Conservation (phyloP, 2,329 filamentous ascomycete species). For the Stachybotrys chlorohalonatus region DNA sequence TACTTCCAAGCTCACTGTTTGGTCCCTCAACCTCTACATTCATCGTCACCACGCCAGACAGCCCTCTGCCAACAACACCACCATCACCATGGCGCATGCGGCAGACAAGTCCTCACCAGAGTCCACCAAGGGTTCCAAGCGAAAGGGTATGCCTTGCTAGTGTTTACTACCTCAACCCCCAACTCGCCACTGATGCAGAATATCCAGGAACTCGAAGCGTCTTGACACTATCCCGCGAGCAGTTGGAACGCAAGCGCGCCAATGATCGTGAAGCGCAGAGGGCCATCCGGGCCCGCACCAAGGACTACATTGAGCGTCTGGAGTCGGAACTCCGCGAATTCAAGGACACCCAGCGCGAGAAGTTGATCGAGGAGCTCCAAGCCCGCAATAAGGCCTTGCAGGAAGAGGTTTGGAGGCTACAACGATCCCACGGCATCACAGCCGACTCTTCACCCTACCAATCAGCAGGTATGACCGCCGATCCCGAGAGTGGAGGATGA, state of each 20-base stretch:
- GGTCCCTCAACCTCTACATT: no score
- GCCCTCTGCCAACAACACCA: not conserved
- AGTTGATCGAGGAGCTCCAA: conserved; percentile 41
- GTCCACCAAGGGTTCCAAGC: conserved; percentile 32
- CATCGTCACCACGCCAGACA: no score
- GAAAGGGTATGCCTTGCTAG: conserved; percentile 29
- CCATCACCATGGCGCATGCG: conserved; percentile 28
- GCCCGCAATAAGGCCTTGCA: conserved; percentile 45
- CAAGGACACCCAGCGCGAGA: conserved; percentile 37
- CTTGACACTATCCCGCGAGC: conserved; percentile 77
- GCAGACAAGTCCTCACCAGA: conserved; percentile 25
- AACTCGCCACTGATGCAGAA: not conserved
- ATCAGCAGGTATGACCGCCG: conserved; percentile 24
- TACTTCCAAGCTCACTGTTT: no score
- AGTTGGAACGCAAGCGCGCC: conserved; percentile 80
- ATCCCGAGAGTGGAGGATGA: not conserved
- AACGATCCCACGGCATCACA: conserved; percentile 31
- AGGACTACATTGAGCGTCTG: conserved; percentile 72
- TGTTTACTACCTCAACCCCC: conserved; percentile 1
- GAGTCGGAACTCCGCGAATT: conserved; percentile 70
- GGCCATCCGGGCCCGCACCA: conserved; percentile 77
- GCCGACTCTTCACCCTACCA: conserved; percentile 31
- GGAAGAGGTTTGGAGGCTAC: conserved; percentile 30
- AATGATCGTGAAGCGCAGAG: conserved; percentile 89
- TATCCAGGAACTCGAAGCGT: conserved; percentile 60